Evolutionary conservation across 352 stramenopile genomes (phyloP).

Genomic region (Phytophthora vignae): DNA sequence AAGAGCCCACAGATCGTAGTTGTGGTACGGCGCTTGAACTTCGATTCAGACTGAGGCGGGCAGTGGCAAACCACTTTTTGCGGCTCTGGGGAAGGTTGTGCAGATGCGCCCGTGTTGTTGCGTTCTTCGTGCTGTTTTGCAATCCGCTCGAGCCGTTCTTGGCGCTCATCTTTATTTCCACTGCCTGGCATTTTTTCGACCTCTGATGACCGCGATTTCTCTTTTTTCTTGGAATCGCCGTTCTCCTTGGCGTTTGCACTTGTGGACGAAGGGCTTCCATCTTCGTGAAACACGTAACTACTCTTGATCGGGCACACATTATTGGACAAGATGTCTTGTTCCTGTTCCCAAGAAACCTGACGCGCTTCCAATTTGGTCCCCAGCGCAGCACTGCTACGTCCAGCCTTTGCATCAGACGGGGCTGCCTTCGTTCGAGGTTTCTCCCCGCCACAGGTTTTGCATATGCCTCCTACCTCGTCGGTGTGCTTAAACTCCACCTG

Average conservation of each 20-base stretch:
- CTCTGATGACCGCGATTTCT: slow-evolving; percentile 45
- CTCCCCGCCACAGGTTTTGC: slow-evolving; percentile 69
- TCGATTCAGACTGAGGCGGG: slow-evolving; percentile 37
- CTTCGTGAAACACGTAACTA: slow-evolving; percentile 83
- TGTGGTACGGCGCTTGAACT: slow-evolving; percentile 43
- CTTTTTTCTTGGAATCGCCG: slow-evolving; percentile 66
- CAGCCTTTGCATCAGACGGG: slow-evolving; percentile 36
- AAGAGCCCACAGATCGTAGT: slow-evolving; percentile 79
- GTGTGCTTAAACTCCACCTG: slow-evolving; percentile 67
- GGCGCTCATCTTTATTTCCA: slow-evolving; percentile 72
- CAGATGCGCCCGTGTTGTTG: slow-evolving; percentile 50
- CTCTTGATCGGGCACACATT: slow-evolving; percentile 73
- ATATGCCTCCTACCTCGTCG: slow-evolving; percentile 42
- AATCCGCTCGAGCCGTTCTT: slow-evolving; percentile 72
- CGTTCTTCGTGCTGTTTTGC: slow-evolving; percentile 75
- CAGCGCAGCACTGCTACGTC: slow-evolving; percentile 1
- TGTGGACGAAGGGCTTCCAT: slow-evolving; percentile 21
- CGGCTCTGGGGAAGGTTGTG: slow-evolving; percentile 26
- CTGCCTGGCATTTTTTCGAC: slow-evolving; percentile 76
- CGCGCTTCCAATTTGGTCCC: slow-evolving; percentile 49
- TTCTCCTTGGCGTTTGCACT: slow-evolving; percentile 21
- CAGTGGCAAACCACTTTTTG: slow-evolving; percentile 43
- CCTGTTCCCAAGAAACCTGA: slow-evolving; percentile 69
- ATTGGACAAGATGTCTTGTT: slow-evolving; percentile 70
- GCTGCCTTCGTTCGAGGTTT: slow-evolving; percentile 44